Conservation (phyloP, 2,329 filamentous ascomycete species). For the Exutisphaerella laricina region DNA sequence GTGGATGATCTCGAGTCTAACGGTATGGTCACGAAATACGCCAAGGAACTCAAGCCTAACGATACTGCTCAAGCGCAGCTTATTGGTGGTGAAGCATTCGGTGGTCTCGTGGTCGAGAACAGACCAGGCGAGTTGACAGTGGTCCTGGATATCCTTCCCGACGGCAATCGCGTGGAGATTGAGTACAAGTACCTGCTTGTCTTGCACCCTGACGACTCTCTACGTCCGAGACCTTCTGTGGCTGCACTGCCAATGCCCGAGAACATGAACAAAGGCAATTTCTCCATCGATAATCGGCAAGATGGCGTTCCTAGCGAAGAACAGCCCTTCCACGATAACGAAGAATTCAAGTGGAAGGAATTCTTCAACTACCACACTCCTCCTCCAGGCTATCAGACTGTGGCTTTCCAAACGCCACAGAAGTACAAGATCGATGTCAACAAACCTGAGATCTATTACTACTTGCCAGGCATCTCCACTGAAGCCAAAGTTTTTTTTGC, state of each 20-base stretch:
- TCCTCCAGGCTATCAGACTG: constrained; percentile 40
- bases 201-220: constrained; percentile 64
- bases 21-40: constrained; percentile 61
- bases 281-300: constrained; percentile 45
- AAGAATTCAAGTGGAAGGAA: constrained; percentile 53
- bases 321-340: constrained; percentile 44
- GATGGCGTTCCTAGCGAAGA: constrained; percentile 46
- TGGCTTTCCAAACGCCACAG: constrained; percentile 33
- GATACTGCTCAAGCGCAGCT: constrained; percentile 85
- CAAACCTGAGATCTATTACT: constrained; percentile 77
- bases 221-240: constrained; percentile 66
- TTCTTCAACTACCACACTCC: constrained; percentile 56
- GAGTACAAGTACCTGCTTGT: constrained; percentile 79
- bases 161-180: constrained; percentile 70
- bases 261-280: constrained; percentile 41
- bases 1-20: constrained; percentile 62
- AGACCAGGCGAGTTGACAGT: constrained; percentile 67
- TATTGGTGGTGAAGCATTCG: constrained; percentile 80
- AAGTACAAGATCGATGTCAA: constrained; percentile 66
- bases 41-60: constrained; percentile 61
- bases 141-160: constrained; percentile 76
- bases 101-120: constrained; percentile 82
- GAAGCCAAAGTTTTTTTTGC: constrained; percentile 90
- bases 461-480: constrained; percentile 78
- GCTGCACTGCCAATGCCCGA: constrained; percentile 65